These are phyloP conservation scores for Aquilaria yunnanensis DNA, from an alignment of 345 rosid species.

Conservation along the genomic window DNA sequence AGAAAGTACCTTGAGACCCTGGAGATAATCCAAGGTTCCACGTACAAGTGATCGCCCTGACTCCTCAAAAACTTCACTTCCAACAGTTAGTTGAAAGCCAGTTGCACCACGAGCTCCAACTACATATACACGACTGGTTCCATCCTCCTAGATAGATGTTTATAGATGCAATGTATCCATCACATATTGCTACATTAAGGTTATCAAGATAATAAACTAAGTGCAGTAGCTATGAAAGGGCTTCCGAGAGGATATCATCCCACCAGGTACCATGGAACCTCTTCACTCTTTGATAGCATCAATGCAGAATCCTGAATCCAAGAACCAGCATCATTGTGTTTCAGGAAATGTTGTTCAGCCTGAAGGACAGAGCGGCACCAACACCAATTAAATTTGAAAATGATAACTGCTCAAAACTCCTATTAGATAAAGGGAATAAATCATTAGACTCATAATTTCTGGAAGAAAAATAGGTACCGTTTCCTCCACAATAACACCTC, in stretches of 20 bases:
- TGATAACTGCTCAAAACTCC: background rate
- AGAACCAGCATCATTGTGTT: slow-evolving; percentile 95
- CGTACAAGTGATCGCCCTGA: slow-evolving; percentile 94
- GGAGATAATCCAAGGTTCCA: slow-evolving; percentile 89
- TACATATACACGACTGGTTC: slow-evolving; percentile 63
- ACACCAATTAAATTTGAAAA: slow-evolving; percentile 4
- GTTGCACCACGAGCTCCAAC: slow-evolving; percentile 72
- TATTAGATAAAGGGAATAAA: too few species aligned
- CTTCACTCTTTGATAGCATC: slow-evolving; percentile 87
- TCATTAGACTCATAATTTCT: background rate
- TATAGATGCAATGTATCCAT: slow-evolving; percentile 3
- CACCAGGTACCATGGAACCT: slow-evolving; percentile 98
- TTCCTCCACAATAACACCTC: slow-evolving; percentile 77
- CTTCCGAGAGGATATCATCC: slow-evolving; percentile 17
- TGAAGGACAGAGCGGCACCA: slow-evolving; percentile 22
- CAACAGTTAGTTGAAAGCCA: slow-evolving; percentile 58
- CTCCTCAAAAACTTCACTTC: slow-evolving; percentile 84
- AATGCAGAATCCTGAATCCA: slow-evolving; percentile 98
- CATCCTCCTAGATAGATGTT: slow-evolving; percentile 56
- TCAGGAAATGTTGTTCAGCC: slow-evolving; percentile 92
- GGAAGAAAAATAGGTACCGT: slow-evolving; percentile 37
- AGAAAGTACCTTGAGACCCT: slow-evolving; percentile 76
- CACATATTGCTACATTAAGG: slow-evolving; percentile 10
- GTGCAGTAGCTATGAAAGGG: background rate
- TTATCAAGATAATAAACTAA: slow-evolving; percentile 7